phyloP scores from a whole-genome alignment of 768 basidiomycete species.

The Leucogyrophana mollusca region DNA sequence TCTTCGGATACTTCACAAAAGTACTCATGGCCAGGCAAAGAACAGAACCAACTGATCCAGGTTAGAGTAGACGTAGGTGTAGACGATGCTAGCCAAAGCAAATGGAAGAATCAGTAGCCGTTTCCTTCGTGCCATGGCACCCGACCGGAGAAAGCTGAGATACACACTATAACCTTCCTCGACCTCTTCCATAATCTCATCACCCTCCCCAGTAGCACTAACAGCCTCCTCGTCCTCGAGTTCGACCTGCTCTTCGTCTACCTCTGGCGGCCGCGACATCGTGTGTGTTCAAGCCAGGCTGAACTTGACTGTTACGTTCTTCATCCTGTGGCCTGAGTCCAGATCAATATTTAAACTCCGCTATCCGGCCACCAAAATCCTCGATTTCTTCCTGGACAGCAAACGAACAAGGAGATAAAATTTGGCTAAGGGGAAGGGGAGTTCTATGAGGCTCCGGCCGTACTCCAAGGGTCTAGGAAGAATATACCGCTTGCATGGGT shows the following conservation, averaged over 20 bases:
- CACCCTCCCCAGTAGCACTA: slow-evolving; percentile 59
- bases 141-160: slow-evolving; percentile 9
- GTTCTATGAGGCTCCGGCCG: too few relatives aligned
- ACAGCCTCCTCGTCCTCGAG: slow-evolving; percentile 63
- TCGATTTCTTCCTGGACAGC: too few relatives aligned
- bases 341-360: slow-evolving; percentile 28
- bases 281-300: slow-evolving; percentile 20
- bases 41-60: slow-evolving; percentile 97
- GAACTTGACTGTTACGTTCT: slow-evolving; percentile 17
- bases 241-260: slow-evolving; percentile 48
- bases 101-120: slow-evolving; percentile 1
- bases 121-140: too few relatives aligned
- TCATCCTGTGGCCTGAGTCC: slow-evolving; percentile 20
- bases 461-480: too few relatives aligned
- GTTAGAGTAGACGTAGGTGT: slow-evolving; percentile 90
- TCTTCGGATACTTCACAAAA: slow-evolving; percentile 98
- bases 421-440: too few relatives aligned
- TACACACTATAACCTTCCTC: slow-evolving; percentile 77
- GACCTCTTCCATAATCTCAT: slow-evolving; percentile 76
- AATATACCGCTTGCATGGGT: neutral
- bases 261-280: slow-evolving; percentile 38
- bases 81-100: slow-evolving; percentile 62
- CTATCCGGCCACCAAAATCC: slow-evolving; percentile 3
- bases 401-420: too few relatives aligned
- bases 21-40: slow-evolving; percentile 93